Conservation (phyloP, 352 stramenopile species). For the Globisporangium spinosum region DNA sequence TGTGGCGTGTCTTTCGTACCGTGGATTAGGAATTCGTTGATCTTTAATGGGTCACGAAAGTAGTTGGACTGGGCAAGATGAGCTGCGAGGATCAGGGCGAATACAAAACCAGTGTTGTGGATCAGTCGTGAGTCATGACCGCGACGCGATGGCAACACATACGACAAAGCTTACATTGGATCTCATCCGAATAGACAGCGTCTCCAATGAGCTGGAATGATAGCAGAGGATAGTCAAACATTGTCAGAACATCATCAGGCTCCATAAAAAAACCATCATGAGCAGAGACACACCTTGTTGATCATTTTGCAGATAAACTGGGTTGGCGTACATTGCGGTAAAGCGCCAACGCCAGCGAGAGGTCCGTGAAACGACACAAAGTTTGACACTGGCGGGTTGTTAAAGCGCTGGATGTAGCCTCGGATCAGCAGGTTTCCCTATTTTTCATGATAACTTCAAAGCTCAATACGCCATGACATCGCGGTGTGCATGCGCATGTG, state of each 20-base stretch:
- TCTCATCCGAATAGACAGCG: constrained; percentile 78
- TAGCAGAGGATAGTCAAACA: neutral
- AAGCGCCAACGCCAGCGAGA: constrained; percentile 84
- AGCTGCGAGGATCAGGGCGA: constrained; percentile 24
- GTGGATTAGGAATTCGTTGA: constrained; percentile 61
- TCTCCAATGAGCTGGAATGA: constrained; percentile 70
- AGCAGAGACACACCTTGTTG: constrained; percentile 36
- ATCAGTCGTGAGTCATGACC: neutral
- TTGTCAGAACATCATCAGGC: constrained; percentile 9
- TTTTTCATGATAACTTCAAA: neutral
- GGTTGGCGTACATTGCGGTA: constrained; percentile 86
- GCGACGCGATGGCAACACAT: neutral
- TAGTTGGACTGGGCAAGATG: constrained; percentile 92
- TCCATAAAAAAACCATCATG: neutral
- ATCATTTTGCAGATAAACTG: constrained; percentile 86
- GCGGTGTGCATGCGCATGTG: neutral
- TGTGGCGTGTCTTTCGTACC: constrained; percentile 28
- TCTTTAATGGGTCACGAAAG: constrained; percentile 85
- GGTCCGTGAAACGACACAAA: constrained; percentile 93
- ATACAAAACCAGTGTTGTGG: neutral
- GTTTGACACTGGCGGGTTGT: constrained; percentile 87
- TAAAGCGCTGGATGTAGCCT: constrained; percentile 93
- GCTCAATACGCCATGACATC: neutral
- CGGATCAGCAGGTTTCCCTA: constrained; percentile 91
- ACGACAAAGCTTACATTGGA: constrained; percentile 57